Percentiles rank a stretch among this genome's conserved stretches.
Conservation (phyloP, 2,329 filamentous ascomycete genomes). For the Aureobasidium sp. region DNA sequence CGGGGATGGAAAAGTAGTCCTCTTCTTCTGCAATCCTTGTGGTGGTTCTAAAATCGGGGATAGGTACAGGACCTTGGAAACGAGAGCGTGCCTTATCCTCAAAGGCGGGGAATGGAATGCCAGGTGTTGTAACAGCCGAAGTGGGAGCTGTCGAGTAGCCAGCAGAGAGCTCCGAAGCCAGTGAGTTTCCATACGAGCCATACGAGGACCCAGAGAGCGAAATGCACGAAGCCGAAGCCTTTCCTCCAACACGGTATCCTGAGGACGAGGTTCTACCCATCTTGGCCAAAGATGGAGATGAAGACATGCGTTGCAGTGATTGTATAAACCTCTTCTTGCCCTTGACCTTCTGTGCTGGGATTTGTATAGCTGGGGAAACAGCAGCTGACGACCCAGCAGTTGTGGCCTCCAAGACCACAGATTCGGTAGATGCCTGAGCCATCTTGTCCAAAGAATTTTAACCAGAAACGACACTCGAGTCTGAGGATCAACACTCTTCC, state of each 20-base stretch:
- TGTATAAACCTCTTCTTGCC: constrained; percentile 64
- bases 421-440: constrained; percentile 12
- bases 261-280: constrained; percentile 58
- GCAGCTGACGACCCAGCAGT: background rate
- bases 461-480: background rate
- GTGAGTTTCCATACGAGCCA: constrained; percentile 34
- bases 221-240: constrained; percentile 58
- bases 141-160: constrained; percentile 51
- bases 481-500: background rate
- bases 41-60: constrained; percentile 58
- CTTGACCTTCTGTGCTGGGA: constrained; percentile 52
- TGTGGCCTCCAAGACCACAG: constrained; percentile 11
- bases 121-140: constrained; percentile 43
- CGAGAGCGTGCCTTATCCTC: constrained; percentile 51
- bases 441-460: background rate
- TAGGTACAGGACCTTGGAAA: constrained; percentile 45
- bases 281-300: constrained; percentile 63
- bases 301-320: constrained; percentile 73
- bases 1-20: constrained; percentile 26
- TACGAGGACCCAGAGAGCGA: constrained; percentile 51
- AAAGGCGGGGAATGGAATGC: constrained; percentile 41
- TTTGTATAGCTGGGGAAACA: background rate
- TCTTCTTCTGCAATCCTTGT: constrained; percentile 29
- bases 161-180: constrained; percentile 49
- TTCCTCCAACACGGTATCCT: constrained; percentile 57